Conservation (phyloP, 2,329 filamentous ascomycete genomes). For the Thielaviopsis musarum region DNA sequence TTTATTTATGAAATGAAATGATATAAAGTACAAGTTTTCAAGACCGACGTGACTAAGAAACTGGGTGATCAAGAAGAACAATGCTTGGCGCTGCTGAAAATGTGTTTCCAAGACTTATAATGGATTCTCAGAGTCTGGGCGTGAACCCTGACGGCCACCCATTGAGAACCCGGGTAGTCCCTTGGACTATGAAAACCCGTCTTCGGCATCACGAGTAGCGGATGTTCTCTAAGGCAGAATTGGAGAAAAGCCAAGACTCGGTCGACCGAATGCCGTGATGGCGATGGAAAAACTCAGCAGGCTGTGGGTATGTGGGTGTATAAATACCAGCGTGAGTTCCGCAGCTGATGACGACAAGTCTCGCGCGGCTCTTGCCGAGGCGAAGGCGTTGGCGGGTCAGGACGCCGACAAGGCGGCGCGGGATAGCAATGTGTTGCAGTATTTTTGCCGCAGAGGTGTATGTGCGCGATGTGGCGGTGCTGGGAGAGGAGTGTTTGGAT, state of each 20-base stretch:
- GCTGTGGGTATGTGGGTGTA: no score
- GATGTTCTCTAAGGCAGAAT: no score
- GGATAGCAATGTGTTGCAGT: slow-evolving; percentile 48
- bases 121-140: slow-evolving; percentile 2
- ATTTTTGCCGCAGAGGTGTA: slow-evolving; percentile 54
- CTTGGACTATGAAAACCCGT: no score
- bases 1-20: no score
- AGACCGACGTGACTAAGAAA: no score
- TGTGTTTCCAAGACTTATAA: neutral
- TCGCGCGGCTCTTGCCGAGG: slow-evolving; percentile 30
- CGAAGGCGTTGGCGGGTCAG: slow-evolving; percentile 21
- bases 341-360: slow-evolving; percentile 37
- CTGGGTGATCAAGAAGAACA: neutral
- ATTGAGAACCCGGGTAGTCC: slow-evolving; percentile 2
- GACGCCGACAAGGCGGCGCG: slow-evolving; percentile 23
- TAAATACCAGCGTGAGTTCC: no score
- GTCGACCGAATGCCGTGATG: no score
- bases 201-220: no score
- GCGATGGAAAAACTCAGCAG: no score
- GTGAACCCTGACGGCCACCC: slow-evolving; percentile 3
- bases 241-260: no score
- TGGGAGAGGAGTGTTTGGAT: slow-evolving; percentile 44
- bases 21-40: neutral
- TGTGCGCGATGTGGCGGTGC: slow-evolving; percentile 46
- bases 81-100: neutral